phyloP scores from a whole-genome alignment of 2,329 filamentous ascomycete genomes.

The Cercospora sp. region DNA sequence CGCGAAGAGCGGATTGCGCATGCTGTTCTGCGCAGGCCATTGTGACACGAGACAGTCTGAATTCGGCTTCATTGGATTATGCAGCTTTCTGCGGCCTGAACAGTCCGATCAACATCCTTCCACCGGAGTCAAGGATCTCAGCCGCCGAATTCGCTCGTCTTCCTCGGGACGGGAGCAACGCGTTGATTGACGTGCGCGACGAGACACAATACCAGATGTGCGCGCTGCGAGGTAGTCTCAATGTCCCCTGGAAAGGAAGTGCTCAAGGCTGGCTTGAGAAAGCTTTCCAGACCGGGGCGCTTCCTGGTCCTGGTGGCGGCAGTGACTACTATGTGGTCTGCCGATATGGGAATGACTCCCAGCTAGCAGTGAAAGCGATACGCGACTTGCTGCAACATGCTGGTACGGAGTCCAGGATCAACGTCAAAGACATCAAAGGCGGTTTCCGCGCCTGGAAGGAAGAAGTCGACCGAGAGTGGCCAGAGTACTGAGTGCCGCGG shows the following conservation, averaged over 20 bases:
- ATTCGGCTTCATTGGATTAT: constrained; percentile 63
- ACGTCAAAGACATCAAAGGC: constrained; percentile 69
- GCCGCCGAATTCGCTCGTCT: constrained; percentile 58
- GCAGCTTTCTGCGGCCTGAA: constrained; percentile 76
- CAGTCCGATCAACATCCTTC: constrained; percentile 57
- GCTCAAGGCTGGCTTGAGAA: constrained; percentile 36
- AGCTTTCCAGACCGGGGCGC: constrained; percentile 27
- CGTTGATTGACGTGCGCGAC: constrained; percentile 81
- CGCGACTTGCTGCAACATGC: constrained; percentile 51
- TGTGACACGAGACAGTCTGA: constrained; percentile 63
- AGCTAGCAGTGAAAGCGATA: constrained; percentile 65
- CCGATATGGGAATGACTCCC: constrained; percentile 75
- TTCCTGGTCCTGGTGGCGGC: constrained; percentile 45
- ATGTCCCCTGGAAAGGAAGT: constrained; percentile 65
- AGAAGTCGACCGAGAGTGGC: constrained; percentile 61
- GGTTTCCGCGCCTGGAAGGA: constrained; percentile 73
- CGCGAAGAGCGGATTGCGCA: constrained; percentile 68
- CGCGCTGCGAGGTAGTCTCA: constrained; percentile 72
- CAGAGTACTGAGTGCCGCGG: constrained; percentile 53
- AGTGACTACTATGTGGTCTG: constrained; percentile 60
- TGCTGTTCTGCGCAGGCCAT: constrained; percentile 68
- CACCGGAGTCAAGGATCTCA: constrained; percentile 65
- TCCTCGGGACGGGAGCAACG: constrained; percentile 43
- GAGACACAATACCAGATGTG: constrained; percentile 82
- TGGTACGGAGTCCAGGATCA: constrained; percentile 50